Evolutionary conservation across 129 eudicot genomes (phyloP), one percentile per base, ranked within the genome.

Genomic region (Scalesia atractyloides): DNA sequence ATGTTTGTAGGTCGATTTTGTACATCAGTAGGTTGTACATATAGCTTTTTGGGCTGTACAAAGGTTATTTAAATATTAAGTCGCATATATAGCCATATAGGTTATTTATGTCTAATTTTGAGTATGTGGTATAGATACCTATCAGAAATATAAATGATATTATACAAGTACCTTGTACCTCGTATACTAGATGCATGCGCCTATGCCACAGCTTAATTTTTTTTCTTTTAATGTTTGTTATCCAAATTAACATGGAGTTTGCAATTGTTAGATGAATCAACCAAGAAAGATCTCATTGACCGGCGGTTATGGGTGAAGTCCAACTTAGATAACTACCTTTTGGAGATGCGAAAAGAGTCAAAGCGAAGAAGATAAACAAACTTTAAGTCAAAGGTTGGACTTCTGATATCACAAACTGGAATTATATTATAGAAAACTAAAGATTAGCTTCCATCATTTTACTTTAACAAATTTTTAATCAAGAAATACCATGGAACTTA

Each of bases 261-360:
- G 24, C n/a, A 44, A 49, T 76, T 74, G 46, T 56, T 69, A 93
- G 98, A 89, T 82, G 96, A 89, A 69, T 47, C 81, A 13, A 78
- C 85, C 52, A 87, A 93, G 86, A 92, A 89, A 53, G 97, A 93
- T 84, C 98, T 93, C 62, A 79, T 93, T 59, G 76, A 82, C 56
- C 86, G 89, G 66, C 88, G 84, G 12, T 80, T 93, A 62, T 93
- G 98, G 98, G 86, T 82, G 81, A 93, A 87, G 74, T 74, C 95
- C 47, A 93, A 93, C 86, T 68, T 85, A 82, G 97, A 93, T 68
- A 82, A 71, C 79, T 93, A 93, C 80, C 68, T 84, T 39, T 73
- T 87, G n/a, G 98, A 93, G 78, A 87, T 87, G 92, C 78, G 98
- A 76, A 93, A 88, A 86, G 98, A 93, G 75, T 89, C 98, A n/a